phyloP scores from a whole-genome alignment of 2,329 filamentous ascomycete species.

The Calycina herbarum region DNA sequence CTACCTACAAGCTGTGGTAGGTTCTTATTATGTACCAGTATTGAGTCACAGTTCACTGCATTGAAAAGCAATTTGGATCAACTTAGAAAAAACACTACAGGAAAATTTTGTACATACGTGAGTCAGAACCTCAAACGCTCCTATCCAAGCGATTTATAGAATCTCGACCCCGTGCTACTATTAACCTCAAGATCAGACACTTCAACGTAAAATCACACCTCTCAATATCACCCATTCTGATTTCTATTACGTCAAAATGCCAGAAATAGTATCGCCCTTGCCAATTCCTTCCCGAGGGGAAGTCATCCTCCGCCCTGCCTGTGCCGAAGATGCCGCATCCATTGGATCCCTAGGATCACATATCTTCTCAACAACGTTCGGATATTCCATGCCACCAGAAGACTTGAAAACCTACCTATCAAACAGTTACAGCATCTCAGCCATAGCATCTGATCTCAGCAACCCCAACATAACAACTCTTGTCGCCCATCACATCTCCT shows the following conservation, averaged over 20 bases:
- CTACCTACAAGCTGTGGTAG: no score
- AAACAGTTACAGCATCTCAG: constrained; percentile 38
- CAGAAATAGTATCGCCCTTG: neutral
- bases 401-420: constrained; percentile 43
- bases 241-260: neutral
- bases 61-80: no score
- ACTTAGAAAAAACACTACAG: neutral
- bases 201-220: neutral
- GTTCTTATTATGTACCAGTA: no score
- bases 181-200: neutral
- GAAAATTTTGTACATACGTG: neutral
- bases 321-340: constrained; percentile 31
- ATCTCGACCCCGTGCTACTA: neutral
- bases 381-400: constrained; percentile 41
- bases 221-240: neutral
- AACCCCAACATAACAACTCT: constrained; percentile 32
- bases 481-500: constrained; percentile 31
- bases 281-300: constrained; percentile 1
- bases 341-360: constrained; percentile 40
- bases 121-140: neutral
- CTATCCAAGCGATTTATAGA: neutral
- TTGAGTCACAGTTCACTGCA: no score
- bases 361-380: constrained; percentile 45
- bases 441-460: constrained; percentile 32
- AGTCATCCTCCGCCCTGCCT: constrained; percentile 32